Base-by-base conservation (phyloP, 2,329 filamentous ascomycete genomes). In the Cladorrhinum sp. region DNA sequence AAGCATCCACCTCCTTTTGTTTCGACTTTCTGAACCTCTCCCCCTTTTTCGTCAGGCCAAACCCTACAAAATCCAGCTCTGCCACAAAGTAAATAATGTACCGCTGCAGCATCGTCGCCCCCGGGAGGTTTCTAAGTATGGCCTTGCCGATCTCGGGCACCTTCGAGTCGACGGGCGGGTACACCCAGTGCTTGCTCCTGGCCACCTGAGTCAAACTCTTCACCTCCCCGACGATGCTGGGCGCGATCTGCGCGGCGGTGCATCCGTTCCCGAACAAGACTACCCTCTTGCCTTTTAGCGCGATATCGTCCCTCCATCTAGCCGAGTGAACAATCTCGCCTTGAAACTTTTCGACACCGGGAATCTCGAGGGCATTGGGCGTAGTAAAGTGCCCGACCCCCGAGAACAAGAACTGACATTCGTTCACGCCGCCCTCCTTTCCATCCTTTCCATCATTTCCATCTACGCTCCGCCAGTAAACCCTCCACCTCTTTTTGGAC, bases 61-160 rank as follows among this genome's bases (percentile, higher is more conserved):
- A 84, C 12, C 67, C 69, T 16, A 63, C 65, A 50, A 70, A 67
- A 5, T 66, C 62, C 2, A 67, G 64, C 62, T 79, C 77, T 1
- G 70, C 66, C 1, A 77, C 53, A 0, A 73, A 16, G 53, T 79
- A 79, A 1, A 84, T 72, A 1, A 80, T 36, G 1, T 79, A 56
- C 6, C 77, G 75, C 50, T 77, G 75, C 1, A 85, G 66, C 3
- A 48, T 23, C 50, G 70, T 65, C 24, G 70, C 62, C 1, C 81
- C 79, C 0, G 85, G 86, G 0, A 87, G 60, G 13, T 74, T 67
- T 9, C 70, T 74, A 66, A 83, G 73, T 1, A 86, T 24, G 18
- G 57, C 55, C n/a, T 65, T 65, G 29, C 67, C 62, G 1, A 61
- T 12, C 1, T 58, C 27, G 1, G 68, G 63, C 22, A 66, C 61